These are phyloP conservation scores for Zychaea mexicana DNA, from an alignment of 371 early-diverging fungal genomes.

Conservation along the genomic window DNA sequence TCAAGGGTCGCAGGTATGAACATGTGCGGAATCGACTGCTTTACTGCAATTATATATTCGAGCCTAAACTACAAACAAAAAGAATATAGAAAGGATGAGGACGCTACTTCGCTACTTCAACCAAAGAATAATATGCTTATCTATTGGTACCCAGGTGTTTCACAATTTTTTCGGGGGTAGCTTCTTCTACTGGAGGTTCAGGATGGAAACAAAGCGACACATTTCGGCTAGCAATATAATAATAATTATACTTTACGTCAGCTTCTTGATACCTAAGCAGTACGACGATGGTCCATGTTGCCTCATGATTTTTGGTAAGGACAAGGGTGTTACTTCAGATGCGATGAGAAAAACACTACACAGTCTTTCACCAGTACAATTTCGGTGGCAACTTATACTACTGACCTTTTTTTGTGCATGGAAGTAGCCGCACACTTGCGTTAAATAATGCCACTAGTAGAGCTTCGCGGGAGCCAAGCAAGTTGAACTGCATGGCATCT, in stretches of 20 bases:
- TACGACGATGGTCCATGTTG: not conserved
- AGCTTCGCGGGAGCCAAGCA: conserved; percentile 4
- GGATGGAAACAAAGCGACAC: not conserved
- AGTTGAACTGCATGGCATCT: conserved; percentile 4
- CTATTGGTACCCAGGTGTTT: conserved; percentile 1
- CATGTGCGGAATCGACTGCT: not conserved
- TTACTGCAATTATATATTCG: not conserved
- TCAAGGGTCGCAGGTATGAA: not conserved
- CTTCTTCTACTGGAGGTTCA: conserved; percentile 1
- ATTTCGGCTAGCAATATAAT: conserved; percentile 2
- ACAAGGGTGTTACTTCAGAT: not conserved
- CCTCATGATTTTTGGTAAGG: not conserved
- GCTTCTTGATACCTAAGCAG: not conserved
- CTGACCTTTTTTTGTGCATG: conserved; percentile 1
- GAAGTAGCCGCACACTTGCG: not conserved
- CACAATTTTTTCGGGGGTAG: not conserved
- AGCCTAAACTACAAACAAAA: conserved; percentile 4
- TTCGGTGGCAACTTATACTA: not conserved
- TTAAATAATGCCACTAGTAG: not conserved
- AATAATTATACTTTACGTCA: not conserved
- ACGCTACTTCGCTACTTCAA: not conserved
- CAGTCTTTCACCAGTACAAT: conserved; percentile 1
- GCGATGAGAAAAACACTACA: conserved; percentile 1
- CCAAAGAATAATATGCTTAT: not conserved
- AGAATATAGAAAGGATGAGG: conserved; percentile 6